These are phyloP conservation scores for Mycena leptocephala DNA, from an alignment of 768 basidiomycete genomes.

Conservation along the genomic window DNA sequence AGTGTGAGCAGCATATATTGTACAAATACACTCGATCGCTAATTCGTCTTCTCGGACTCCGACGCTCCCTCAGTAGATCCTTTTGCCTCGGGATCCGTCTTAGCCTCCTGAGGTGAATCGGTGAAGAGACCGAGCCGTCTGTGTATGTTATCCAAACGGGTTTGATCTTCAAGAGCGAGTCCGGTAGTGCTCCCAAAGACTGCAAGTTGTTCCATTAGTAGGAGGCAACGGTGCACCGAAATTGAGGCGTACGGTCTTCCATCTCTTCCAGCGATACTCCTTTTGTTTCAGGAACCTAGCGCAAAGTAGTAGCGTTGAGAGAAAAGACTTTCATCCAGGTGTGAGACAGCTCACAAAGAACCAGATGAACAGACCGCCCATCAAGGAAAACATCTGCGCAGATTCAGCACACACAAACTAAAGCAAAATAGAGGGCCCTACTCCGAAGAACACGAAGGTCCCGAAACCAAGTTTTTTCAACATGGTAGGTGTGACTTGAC, in stretches of 20 bases:
- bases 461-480: slow-evolving; percentile 74
- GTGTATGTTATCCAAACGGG: slow-evolving; percentile 65
- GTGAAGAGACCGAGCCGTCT: slow-evolving; percentile 73
- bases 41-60: slow-evolving; percentile 28
- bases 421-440: slow-evolving; percentile 44
- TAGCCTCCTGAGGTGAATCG: slow-evolving; percentile 36
- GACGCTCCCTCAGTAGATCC: slow-evolving; percentile 31
- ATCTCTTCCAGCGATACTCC: slow-evolving; percentile 82
- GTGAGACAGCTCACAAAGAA: slow-evolving; percentile 65
- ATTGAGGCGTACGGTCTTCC: slow-evolving; percentile 60
- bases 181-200: slow-evolving; percentile 76
- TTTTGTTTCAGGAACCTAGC: slow-evolving; percentile 84
- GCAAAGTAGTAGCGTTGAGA: background rate
- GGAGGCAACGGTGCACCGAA: background rate
- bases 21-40: background rate
- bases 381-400: slow-evolving; percentile 70
- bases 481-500: slow-evolving; percentile 83
- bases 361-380: slow-evolving; percentile 78
- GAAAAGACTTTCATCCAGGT: background rate
- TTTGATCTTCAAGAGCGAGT: slow-evolving; percentile 71
- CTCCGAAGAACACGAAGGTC: slow-evolving; percentile 86
- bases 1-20: background rate
- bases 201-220: background rate
- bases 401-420: slow-evolving; percentile 18
- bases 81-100: slow-evolving; percentile 31